phyloP scores from a whole-genome alignment of 106 monocot species.

The Dendrobium officinale region DNA sequence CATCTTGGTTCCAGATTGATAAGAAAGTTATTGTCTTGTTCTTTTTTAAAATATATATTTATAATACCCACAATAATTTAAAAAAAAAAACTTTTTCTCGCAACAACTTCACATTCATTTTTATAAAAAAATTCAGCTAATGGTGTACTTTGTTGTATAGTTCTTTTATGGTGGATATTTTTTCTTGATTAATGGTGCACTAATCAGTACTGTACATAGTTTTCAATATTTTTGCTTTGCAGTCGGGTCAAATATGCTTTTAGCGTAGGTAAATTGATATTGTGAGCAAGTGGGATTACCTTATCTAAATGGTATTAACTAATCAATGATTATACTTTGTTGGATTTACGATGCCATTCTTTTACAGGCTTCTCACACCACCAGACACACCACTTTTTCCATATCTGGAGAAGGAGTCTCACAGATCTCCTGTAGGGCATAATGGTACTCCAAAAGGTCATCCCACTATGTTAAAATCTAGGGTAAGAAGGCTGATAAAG shows the following conservation, averaged over 20 bases:
- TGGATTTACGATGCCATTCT: too few species aligned
- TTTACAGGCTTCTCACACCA: constrained; percentile 71
- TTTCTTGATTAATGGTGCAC: neutral
- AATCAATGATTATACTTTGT: constrained; percentile 1
- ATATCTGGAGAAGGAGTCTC: constrained; percentile 33
- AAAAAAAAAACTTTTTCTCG: too few species aligned
- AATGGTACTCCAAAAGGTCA: constrained; percentile 52
- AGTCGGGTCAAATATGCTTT: neutral
- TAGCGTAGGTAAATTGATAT: neutral
- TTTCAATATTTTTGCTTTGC: neutral
- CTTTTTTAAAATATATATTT: too few species aligned
- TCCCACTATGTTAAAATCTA: constrained; percentile 40
- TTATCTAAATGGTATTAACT: neutral
- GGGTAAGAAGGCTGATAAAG: constrained; percentile 22
- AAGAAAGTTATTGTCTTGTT: too few species aligned
- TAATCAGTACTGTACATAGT: neutral
- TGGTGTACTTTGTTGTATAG: too few species aligned
- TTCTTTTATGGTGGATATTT: neutral
- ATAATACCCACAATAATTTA: too few species aligned
- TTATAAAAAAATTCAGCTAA: too few species aligned
- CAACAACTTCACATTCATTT: too few species aligned
- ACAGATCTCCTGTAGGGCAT: constrained; percentile 37
- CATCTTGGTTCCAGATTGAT: too few species aligned
- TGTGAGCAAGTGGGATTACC: neutral
- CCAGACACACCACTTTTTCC: constrained; percentile 76